Evolutionary conservation across 1,284 basidiomycete genomes (phyloP), one percentile per base, ranked within the genome.

Genomic region (Ustilago bromivora): DNA sequence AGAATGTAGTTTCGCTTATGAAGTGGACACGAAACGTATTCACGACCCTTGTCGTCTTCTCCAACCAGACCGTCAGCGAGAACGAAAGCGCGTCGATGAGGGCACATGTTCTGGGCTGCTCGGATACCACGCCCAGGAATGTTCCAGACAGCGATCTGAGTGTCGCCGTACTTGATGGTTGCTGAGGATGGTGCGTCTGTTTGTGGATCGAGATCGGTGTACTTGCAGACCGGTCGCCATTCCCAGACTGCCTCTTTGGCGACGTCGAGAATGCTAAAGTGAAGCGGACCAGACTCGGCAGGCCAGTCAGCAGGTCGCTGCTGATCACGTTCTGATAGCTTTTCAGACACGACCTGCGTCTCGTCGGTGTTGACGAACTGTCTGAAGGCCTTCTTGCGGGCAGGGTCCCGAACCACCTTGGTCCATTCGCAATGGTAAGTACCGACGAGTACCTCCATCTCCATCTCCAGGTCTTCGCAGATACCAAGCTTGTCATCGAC

Each of bases 401-500:
- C 87, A 1, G 90, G 90, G 73, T 90, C 89, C 70, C 89, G 87
- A 3, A 93, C 90, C 4, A 92, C 91, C 35, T 87, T 88, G 15
- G 89, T 90, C 92, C 92, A 93, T 84, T 93, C 92, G 81, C 91
- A 90, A 71, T 90, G 88, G 83, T 91, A 93, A 3, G 91, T 91
- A 46, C 82, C 89, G 4, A 93, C 89, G 2, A 93, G 87, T 19
- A 88, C 87, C 49, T 90, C 88, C 92, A 93, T 93, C 54, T 91
- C 89, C n/a, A 87, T 87, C 71, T 93, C 92, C 7, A 93, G 88
- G 46, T 92, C 91, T 15, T 87, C 88, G 81, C 92, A 93, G 78
- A 94, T 92, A 4, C 92, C 92, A 0, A 94, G 89, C 77, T 91
- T 90, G 79, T 94, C 92, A n/a, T 92, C 90, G 54, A 93, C 80